Evolutionary conservation across 225 moss, liverwort and hornwort genomes (phyloP).

Genomic region (Pseudoscleropodium purum): DNA sequence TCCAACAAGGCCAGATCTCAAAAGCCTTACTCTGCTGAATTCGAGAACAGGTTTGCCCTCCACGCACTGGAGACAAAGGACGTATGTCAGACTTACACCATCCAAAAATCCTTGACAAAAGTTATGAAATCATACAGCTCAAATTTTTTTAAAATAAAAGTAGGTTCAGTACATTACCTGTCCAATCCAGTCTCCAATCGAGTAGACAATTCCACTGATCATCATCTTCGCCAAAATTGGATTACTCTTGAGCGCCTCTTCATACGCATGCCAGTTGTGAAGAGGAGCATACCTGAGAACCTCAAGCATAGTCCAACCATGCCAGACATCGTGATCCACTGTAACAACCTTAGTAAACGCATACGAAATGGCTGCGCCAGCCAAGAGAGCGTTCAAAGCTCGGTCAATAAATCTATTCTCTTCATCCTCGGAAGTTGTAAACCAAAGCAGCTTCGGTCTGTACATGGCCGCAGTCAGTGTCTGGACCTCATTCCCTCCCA

Average conservation of each 20-base stretch:
- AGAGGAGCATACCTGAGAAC: conserved; percentile 74
- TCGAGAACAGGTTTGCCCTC: conserved; percentile 77
- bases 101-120: too few species aligned
- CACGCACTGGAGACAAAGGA: conserved; percentile 40
- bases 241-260: conserved; percentile 58
- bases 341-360: conserved; percentile 65
- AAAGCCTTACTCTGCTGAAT: conserved; percentile 61
- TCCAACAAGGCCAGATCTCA: conserved; percentile 86
- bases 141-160: too few species aligned
- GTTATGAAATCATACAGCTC: not conserved
- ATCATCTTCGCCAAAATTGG: conserved; percentile 98
- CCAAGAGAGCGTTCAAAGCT: conserved; percentile 55
- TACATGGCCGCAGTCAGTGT: conserved; percentile 45
- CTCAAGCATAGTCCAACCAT: conserved; percentile 81
- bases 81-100: not conserved
- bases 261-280: conserved; percentile 92
- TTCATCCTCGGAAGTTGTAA: conserved; percentile 67
- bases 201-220: conserved; percentile 86
- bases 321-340: conserved; percentile 92
- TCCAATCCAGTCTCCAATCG: conserved; percentile 93
- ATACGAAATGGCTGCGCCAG: conserved; percentile 55
- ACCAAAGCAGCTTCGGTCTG: conserved; percentile 73
- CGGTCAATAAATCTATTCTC: conserved; percentile 56
- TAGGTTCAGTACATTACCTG: conserved; percentile 19
- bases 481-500: conserved; percentile 21